A percentile compares a stretch with the other conserved stretches of the same genome.
phyloP scores from a whole-genome alignment of 805 yeast species.

The Cyberlindnera mycetangii region DNA sequence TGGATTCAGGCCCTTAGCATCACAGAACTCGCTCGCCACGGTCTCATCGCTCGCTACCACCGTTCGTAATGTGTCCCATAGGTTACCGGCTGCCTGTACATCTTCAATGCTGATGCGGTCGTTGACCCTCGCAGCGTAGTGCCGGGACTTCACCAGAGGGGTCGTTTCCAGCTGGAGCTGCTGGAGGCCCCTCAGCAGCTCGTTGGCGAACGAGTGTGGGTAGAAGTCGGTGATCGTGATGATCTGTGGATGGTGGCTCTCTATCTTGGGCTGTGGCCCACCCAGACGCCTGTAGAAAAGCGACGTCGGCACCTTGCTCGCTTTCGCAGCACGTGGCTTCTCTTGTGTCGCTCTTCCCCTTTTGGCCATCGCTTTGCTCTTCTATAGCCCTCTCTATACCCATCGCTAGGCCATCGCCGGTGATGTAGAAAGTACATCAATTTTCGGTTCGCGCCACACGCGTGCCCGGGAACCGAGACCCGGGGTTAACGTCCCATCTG shows the following conservation, averaged over 20 bases:
- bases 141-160: slow-evolving; percentile 44
- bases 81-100: slow-evolving; percentile 31
- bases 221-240: slow-evolving; percentile 22
- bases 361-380: slow-evolving; percentile 3
- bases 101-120: slow-evolving; percentile 47
- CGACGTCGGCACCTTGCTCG: slow-evolving; percentile 8
- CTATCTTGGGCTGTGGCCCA: slow-evolving; percentile 4
- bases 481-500: background rate
- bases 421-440: no score
- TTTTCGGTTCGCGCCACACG: no score
- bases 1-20: slow-evolving; percentile 50
- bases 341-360: background rate
- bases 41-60: slow-evolving; percentile 31
- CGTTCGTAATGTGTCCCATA: slow-evolving; percentile 43
- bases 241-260: slow-evolving; percentile 17
- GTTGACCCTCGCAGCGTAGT: slow-evolving; percentile 56
- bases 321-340: background rate
- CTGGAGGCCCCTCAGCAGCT: slow-evolving; percentile 9
- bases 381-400: background rate
- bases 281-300: slow-evolving; percentile 1
- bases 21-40: slow-evolving; percentile 33
- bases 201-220: slow-evolving; percentile 9
- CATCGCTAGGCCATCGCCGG: background rate
- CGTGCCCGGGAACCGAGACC: no score
- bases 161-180: slow-evolving; percentile 40